phyloP scores from a whole-genome alignment of 768 basidiomycete species.

The Boletus reticuloceps region DNA sequence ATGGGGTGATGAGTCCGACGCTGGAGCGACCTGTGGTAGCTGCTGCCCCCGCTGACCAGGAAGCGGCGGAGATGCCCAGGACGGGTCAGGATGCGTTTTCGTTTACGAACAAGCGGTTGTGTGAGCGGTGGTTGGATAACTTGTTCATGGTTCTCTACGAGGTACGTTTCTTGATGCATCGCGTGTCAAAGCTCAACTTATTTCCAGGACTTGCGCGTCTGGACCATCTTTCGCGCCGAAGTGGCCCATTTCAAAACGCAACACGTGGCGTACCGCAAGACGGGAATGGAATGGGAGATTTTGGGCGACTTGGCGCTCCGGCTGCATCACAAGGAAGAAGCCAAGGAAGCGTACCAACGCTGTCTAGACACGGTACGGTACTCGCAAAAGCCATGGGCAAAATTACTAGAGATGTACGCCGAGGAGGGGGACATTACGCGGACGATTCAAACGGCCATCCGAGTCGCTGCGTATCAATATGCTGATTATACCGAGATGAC shows the following conservation, averaged over 20 bases:
- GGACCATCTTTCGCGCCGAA: constrained; percentile 99
- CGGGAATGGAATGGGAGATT: constrained; percentile 97
- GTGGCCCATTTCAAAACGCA: constrained; percentile 99
- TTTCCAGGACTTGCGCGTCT: constrained; percentile 83
- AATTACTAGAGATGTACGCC: constrained; percentile 94
- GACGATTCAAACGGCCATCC: constrained; percentile 86
- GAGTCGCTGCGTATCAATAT: constrained; percentile 89
- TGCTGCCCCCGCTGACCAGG: constrained; percentile 32
- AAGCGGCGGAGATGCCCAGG: constrained; percentile 21
- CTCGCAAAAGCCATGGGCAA: constrained; percentile 89
- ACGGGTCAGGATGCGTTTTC: constrained; percentile 66
- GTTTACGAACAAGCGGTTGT: constrained; percentile 94
- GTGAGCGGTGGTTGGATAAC: constrained; percentile 97
- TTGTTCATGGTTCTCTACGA: constrained; percentile 98
- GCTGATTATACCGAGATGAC: constrained; percentile 89
- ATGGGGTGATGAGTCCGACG: constrained; percentile 26
- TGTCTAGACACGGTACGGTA: constrained; percentile 87
- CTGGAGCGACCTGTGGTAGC: constrained; percentile 46
- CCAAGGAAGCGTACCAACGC: constrained; percentile 95
- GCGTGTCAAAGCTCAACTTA: too few species aligned
- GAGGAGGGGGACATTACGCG: constrained; percentile 94
- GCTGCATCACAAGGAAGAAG: constrained; percentile 97
- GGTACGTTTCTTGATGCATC: constrained; percentile 42
- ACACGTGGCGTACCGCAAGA: constrained; percentile 96
- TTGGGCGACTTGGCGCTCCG: constrained; percentile 90